Conservation (phyloP, 2,329 filamentous ascomycete species). For the Aspergillus vadensis region DNA sequence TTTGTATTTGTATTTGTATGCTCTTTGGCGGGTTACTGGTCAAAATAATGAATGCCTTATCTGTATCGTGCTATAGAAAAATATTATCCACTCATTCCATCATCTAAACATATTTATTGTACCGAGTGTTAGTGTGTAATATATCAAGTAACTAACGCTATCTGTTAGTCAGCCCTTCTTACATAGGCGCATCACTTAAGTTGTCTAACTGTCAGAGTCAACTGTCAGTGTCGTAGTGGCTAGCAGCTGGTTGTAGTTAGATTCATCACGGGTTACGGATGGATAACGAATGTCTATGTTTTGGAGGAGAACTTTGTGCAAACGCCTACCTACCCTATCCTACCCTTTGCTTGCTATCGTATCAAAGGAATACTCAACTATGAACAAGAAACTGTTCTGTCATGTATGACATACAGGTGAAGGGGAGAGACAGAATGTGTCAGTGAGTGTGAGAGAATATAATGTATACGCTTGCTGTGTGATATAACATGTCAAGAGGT, state of each 20-base stretch:
- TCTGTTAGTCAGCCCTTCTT: too few species aligned
- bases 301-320: background rate
- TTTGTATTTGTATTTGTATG: background rate
- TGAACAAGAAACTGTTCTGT: background rate
- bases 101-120: too few species aligned
- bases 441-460: slow-evolving; percentile 1
- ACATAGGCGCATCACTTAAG: too few species aligned
- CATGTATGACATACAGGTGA: slow-evolving; percentile 8
- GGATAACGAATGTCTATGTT: too few species aligned
- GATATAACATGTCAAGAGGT: background rate
- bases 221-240: too few species aligned
- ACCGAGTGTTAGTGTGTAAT: too few species aligned
- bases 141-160: too few species aligned
- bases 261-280: accelerated
- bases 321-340: slow-evolving; percentile 7
- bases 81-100: too few species aligned
- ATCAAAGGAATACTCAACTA: background rate
- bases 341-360: background rate
- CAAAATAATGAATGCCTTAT: background rate
- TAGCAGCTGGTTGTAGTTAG: too few species aligned
- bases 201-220: too few species aligned
- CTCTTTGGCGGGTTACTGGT: background rate
- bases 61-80: background rate
- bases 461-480: background rate
- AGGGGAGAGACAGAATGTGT: background rate